A percentile compares a stretch with the other conserved stretches of the same genome.
These are phyloP conservation scores for Russula sp. DNA, from an alignment of 768 basidiomycete species.

Conservation along the genomic window DNA sequence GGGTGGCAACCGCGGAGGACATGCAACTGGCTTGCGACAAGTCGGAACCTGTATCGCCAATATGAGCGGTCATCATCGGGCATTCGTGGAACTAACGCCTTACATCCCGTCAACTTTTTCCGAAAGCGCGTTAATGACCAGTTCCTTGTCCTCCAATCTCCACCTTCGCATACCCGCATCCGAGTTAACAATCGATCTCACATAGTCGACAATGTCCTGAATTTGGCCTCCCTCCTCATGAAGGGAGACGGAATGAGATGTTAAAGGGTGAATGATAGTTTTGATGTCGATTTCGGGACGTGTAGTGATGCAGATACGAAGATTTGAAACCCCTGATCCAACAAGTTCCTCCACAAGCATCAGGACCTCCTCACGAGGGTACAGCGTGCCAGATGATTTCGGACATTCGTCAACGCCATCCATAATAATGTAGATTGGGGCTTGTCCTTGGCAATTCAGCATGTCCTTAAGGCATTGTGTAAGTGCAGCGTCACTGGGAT, in stretches of 20 bases:
- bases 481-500: background rate
- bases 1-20: background rate
- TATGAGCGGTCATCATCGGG: background rate
- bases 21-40: background rate
- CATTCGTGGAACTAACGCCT: background rate
- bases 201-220: background rate
- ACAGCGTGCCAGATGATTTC: background rate
- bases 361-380: background rate
- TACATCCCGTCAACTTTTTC: background rate
- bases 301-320: background rate
- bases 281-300: conserved; percentile 1
- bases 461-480: background rate
- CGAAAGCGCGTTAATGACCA: background rate
- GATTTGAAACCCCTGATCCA: background rate
- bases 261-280: background rate
- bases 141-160: background rate
- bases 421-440: background rate
- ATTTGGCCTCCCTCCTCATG: background rate
- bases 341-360: background rate
- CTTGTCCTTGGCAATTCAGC: background rate
- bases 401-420: conserved; percentile 3
- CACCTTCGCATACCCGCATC: background rate
- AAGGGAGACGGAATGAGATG: background rate
- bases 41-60: background rate
- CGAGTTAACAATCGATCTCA: background rate